Conservation (phyloP, 306 rosid genomes). For the Cicer bijugum region DNA sequence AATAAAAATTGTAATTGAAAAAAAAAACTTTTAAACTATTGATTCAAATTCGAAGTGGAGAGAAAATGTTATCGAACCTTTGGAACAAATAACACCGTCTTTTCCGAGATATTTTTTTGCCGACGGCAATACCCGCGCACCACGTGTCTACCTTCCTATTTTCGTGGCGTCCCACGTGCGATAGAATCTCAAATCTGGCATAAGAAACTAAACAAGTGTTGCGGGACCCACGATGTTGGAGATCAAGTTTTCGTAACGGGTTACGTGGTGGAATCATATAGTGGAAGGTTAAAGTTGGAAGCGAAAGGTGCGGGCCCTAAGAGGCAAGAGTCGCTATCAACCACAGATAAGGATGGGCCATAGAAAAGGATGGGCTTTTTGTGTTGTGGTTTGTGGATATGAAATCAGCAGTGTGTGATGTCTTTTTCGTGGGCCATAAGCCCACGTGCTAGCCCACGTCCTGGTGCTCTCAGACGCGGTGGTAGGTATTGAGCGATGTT, state of each 20-base stretch:
- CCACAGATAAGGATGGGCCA: slow-evolving; percentile 51
- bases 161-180: slow-evolving; percentile 38
- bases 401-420: slow-evolving; percentile 37
- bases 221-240: slow-evolving; percentile 30
- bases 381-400: neutral
- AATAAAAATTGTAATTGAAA: too few species aligned
- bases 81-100: neutral
- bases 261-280: slow-evolving; percentile 43
- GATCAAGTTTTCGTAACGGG: neutral
- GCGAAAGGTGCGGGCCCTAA: slow-evolving; percentile 37
- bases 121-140: slow-evolving; percentile 29
- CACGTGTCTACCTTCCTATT: slow-evolving; percentile 48
- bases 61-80: neutral
- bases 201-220: neutral
- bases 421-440: slow-evolving; percentile 45
- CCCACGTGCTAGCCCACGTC: slow-evolving; percentile 53
- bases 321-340: slow-evolving; percentile 41
- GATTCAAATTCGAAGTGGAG: too few species aligned
- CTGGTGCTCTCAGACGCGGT: slow-evolving; percentile 47
- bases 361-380: slow-evolving; percentile 43
- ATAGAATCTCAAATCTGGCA: slow-evolving; percentile 12
- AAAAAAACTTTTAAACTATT: too few species aligned
- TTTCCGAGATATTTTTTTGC: slow-evolving; percentile 38
- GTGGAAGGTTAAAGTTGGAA: slow-evolving; percentile 38
- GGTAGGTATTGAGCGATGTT: slow-evolving; percentile 39